Base-by-base conservation (phyloP, 768 basidiomycete genomes). In the Mycena albidolilacea region DNA sequence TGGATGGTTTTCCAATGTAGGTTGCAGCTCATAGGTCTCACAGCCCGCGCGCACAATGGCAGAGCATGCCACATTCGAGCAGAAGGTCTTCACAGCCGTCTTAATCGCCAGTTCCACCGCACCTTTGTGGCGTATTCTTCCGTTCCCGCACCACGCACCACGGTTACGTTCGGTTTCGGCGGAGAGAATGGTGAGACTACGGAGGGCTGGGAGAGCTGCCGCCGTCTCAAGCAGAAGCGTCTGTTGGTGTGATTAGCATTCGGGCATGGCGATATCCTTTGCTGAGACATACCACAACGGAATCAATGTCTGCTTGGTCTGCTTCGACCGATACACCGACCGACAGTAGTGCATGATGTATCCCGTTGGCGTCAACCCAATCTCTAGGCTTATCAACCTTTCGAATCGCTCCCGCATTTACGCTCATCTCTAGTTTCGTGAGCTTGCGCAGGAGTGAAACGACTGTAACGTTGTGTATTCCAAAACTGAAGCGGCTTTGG, bases 91-190 rank as follows among this genome's bases (percentile, higher is more conserved):
- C 3, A 64, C 30, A 10, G 62, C 43, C 7, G 11, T 10, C 11
- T 41, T 19, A 19, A 65, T 65, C 17, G 50, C 50, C 3, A 17
- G 8, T 14, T 11, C 21, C 12, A 65, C 50, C 7, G 50, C 50
- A 9, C 6, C 5, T 14, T 5, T 54, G 50, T 54, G 50, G 46
- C 52, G 6, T 8, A 64, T 50, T 38, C 21, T 37, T 23, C 63
- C 63, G 37, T 50, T 64, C n/a, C 63, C 46, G 46, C 63, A 48
- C 63, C 63, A 50, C 17, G 21, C 64, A 11, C 50, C 50, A 39
- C 50, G 64, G 17, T 55, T 55, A 12, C 15, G 17, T 38, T 65
- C 35, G 8, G 64, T 55, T 8, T 64, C 63, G 10, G 63, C 63
- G 10, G 50, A 5, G 7, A 21, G n/a, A 35, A 55, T 65, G 7